These are phyloP conservation scores for Ophiostoma tasmaniense DNA, from an alignment of 2,329 filamentous ascomycete species.

Conservation along the genomic window DNA sequence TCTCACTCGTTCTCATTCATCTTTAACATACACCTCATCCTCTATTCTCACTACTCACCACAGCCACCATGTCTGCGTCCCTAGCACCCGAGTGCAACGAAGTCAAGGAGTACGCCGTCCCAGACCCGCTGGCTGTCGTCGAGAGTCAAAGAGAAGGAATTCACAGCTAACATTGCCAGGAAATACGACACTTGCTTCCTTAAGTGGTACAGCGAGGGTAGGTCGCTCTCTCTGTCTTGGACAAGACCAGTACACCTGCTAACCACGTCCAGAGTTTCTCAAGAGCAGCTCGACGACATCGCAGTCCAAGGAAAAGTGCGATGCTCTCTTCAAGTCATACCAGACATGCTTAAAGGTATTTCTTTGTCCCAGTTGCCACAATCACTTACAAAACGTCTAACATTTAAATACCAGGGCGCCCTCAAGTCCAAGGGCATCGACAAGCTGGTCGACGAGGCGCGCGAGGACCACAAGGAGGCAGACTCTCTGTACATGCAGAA, in stretches of 20 bases:
- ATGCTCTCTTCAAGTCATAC: slow-evolving; percentile 78
- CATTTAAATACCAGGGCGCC: slow-evolving; percentile 52
- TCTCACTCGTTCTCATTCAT: neutral
- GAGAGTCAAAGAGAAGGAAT: neutral
- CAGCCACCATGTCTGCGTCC: slow-evolving; percentile 71
- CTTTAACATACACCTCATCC: neutral
- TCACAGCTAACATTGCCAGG: slow-evolving; percentile 36
- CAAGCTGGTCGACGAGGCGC: slow-evolving; percentile 81
- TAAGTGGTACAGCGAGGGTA: slow-evolving; percentile 99
- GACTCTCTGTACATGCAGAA: slow-evolving; percentile 56
- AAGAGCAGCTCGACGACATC: slow-evolving; percentile 67
- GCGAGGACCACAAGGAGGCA: slow-evolving; percentile 82
- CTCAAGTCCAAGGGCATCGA: slow-evolving; percentile 88
- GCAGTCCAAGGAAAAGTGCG: slow-evolving; percentile 66
- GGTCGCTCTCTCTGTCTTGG: slow-evolving; percentile 25
- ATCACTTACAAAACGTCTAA: neutral
- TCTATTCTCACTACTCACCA: neutral
- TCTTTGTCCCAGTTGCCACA: too few species aligned
- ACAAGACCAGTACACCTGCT: neutral
- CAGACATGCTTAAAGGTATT: slow-evolving; percentile 71
- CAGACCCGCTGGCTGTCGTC: neutral
- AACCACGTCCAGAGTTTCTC: slow-evolving; percentile 66
- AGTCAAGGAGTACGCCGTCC: slow-evolving; percentile 69
- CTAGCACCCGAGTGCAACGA: slow-evolving; percentile 92
- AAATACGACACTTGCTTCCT: slow-evolving; percentile 96